Evolutionary conservation across 2,329 filamentous ascomycete genomes (phyloP), one percentile per base, ranked within the genome.

Genomic region (Ploettnerulaceae sp.): DNA sequence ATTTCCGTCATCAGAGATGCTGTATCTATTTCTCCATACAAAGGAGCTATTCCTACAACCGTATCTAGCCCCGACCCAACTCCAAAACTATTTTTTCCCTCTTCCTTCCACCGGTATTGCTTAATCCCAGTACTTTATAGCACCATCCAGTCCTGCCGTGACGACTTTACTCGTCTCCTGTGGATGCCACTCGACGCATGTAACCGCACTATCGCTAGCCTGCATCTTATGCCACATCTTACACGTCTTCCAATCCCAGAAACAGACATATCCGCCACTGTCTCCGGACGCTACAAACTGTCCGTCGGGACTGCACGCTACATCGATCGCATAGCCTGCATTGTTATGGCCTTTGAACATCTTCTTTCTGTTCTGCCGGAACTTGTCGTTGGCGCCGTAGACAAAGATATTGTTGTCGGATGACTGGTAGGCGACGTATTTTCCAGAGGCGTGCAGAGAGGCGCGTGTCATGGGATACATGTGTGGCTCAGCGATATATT

Each of bases 241-340:
- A 67, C 91, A 95, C 29, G 89, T 96, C 78, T 98, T 98, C 88
- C 90, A 98, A 68, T 97, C 93, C 89, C 90, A 98, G 70, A 97
- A 96, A 68, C 87, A 95, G 37, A 95, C 81, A 61, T 80, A 96
- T 26, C 94, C 93, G 12, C 80, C 89, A 41, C 81, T 87, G 66
- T 98, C 93, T 52, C 93, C 93, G 14, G 80, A 86, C 15, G 82
- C 84, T 45, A 98, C 73, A 65, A 96, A 95, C 63, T 95, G 89
- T 0, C 93, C 93, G 64, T 97, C 93, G 1, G 90, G 88, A 60
- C 82, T 89, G 63, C 94, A 85, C 42, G 85, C 82, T 40, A 98
- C 76, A 61, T 95, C 93, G 53, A 97, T 89, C 2, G 86, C 90
- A 61, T 94, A 90, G 2, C 94, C 93, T 2, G 90, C 89, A 53